Percentiles rank a stretch among this genome's conserved stretches.
Conservation (phyloP, 2,329 filamentous ascomycete genomes). For the Beauveria caledonica region DNA sequence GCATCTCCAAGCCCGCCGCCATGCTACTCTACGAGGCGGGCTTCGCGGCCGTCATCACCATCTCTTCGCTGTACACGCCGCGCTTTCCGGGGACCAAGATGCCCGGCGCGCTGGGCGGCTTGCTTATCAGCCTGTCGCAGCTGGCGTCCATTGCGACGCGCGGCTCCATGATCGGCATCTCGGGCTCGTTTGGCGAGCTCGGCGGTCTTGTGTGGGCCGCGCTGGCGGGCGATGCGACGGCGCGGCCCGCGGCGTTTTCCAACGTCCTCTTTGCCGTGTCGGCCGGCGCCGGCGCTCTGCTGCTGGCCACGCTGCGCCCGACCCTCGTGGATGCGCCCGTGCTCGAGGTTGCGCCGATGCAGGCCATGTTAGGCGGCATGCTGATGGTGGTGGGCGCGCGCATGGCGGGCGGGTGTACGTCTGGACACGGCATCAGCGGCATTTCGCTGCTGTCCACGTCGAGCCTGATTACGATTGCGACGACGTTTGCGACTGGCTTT, state of each 20-base stretch:
- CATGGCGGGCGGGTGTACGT: constrained; percentile 58
- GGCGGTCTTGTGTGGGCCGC: constrained; percentile 46
- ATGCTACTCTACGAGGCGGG: constrained; percentile 36
- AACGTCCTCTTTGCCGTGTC: constrained; percentile 46
- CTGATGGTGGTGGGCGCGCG: constrained; percentile 52
- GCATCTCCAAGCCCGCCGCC: constrained; percentile 27
- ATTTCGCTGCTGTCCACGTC: constrained; percentile 53
- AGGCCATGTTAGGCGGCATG: constrained; percentile 45
- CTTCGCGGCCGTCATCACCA: constrained; percentile 33
- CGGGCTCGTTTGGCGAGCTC: constrained; percentile 52
- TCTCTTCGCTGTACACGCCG: constrained; percentile 25
- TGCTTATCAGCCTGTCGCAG: constrained; percentile 52
- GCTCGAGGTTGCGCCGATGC: constrained; percentile 26
- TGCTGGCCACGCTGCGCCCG: constrained; percentile 26
- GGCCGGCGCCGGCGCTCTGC: constrained; percentile 38
- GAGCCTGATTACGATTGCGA: constrained; percentile 52
- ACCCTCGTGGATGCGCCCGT: constrained; percentile 18
- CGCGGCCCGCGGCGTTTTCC: constrained; percentile 22
- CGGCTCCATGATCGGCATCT: constrained; percentile 50
- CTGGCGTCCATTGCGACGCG: constrained; percentile 45
- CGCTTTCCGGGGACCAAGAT: constrained; percentile 24
- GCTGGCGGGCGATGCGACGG: constrained; percentile 19
- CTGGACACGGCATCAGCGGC: constrained; percentile 61
- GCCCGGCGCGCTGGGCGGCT: constrained; percentile 45
- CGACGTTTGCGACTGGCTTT: constrained; percentile 46